phyloP scores from a whole-genome alignment of 2,329 filamentous ascomycete species.

The Colletotrichum siamense region DNA sequence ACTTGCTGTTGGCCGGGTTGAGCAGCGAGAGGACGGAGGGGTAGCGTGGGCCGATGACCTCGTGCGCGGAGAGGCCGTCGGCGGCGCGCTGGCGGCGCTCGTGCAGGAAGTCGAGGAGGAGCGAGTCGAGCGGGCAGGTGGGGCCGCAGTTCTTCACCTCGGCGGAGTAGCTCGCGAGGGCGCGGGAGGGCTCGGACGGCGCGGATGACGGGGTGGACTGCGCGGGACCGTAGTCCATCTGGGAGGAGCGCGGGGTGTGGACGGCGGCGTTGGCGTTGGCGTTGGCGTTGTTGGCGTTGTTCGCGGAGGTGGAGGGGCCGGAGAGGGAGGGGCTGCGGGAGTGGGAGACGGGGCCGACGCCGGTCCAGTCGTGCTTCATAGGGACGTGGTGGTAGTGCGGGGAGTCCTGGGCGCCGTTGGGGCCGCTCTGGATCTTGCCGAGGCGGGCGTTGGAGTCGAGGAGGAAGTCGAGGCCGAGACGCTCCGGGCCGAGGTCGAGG shows the following conservation, averaged over 20 bases:
- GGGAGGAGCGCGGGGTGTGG: constrained; percentile 4
- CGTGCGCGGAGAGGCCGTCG: constrained; percentile 67
- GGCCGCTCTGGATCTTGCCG: constrained; percentile 55
- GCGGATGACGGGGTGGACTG: neutral
- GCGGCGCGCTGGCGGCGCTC: constrained; percentile 70
- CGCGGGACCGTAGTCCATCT: neutral
- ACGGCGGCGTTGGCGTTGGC: neutral
- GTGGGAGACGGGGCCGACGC: constrained; percentile 58
- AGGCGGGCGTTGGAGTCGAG: constrained; percentile 65
- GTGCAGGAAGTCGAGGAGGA: constrained; percentile 81
- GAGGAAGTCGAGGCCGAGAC: constrained; percentile 76
- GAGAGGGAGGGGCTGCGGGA: constrained; percentile 64
- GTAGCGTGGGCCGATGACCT: constrained; percentile 78
- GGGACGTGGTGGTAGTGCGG: constrained; percentile 49
- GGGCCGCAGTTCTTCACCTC: constrained; percentile 66
- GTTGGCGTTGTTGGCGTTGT: neutral
- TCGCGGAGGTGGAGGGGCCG: neutral
- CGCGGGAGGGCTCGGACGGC: neutral
- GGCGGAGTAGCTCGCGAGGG: constrained; percentile 21
- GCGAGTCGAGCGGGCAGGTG: constrained; percentile 77
- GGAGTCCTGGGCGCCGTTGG: constrained; percentile 53
- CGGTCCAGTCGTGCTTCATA: constrained; percentile 57
- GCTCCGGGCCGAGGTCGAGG: constrained; percentile 68
- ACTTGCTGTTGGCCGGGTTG: constrained; percentile 67
- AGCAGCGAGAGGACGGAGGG: constrained; percentile 81